Percentiles rank a stretch among this genome's conserved stretches.
Conservation (phyloP, 2,329 filamentous ascomycete species). For the Xylariaceae sp. region DNA sequence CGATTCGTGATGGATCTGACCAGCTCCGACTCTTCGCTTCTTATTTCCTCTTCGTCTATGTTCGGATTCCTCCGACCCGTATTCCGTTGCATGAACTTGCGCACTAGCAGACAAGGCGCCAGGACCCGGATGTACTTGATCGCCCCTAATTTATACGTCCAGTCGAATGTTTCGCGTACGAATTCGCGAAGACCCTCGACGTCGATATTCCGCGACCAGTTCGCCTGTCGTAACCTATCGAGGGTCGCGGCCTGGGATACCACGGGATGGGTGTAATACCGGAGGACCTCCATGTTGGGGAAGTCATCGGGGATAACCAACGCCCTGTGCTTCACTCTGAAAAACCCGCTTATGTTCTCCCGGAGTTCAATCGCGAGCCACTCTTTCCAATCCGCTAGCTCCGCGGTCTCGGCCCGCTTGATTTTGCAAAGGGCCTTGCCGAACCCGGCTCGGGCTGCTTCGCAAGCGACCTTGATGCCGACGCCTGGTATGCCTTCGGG, state of each 20-base stretch:
- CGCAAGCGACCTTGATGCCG: conserved; percentile 80
- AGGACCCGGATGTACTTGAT: conserved; percentile 79
- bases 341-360: conserved; percentile 78
- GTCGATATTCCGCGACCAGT: conserved; percentile 61
- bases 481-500: conserved; percentile 83
- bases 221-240: conserved; percentile 47
- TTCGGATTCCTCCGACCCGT: conserved; percentile 26
- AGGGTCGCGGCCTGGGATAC: conserved; percentile 62
- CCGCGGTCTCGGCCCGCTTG: conserved; percentile 52
- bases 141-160: conserved; percentile 72
- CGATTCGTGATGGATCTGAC: conserved; percentile 63
- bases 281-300: conserved; percentile 70
- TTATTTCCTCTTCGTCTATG: conserved; percentile 32
- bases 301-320: conserved; percentile 75
- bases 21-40: conserved; percentile 46
- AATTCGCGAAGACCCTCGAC: conserved; percentile 66
- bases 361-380: conserved; percentile 67
- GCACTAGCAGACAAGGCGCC: conserved; percentile 67
- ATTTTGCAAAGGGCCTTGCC: conserved; percentile 68
- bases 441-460: conserved; percentile 84
- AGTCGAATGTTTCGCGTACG: conserved; percentile 75
- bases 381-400: conserved; percentile 65
- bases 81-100: conserved; percentile 46
- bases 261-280: conserved; percentile 83
- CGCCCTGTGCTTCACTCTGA: conserved; percentile 68